Conservation (phyloP, 2,329 filamentous ascomycete species). For the Tolypocladium amazonense region DNA sequence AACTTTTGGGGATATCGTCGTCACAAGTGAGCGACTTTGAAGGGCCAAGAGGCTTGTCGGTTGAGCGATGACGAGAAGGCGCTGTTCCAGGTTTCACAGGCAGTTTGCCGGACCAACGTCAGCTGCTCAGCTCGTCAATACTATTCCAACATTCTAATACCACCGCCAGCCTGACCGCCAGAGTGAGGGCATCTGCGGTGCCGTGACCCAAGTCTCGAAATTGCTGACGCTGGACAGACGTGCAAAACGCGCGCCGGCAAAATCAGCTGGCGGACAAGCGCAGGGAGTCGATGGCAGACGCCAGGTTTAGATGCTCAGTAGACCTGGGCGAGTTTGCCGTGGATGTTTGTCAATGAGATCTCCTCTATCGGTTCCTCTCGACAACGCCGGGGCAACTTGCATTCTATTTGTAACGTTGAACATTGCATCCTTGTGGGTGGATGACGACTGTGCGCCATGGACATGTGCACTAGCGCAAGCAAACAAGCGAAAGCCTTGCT, state of each 20-base stretch:
- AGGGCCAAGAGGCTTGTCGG: not conserved
- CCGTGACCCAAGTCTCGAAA: not conserved
- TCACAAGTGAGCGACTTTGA: not conserved
- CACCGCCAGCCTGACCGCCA: not conserved
- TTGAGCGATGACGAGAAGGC: too few relatives aligned
- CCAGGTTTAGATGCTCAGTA: not conserved
- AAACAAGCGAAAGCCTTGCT: not conserved
- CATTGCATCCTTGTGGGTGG: too few relatives aligned
- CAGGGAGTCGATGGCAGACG: too few relatives aligned
- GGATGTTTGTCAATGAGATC: too few relatives aligned
- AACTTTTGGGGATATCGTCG: not conserved
- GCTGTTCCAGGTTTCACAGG: not conserved
- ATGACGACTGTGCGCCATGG: not conserved
- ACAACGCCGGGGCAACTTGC: not conserved
- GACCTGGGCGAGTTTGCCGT: not conserved
- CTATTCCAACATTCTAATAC: not conserved
- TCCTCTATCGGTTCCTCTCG: too few relatives aligned
- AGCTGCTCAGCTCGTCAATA: not conserved
- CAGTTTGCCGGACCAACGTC: not conserved
- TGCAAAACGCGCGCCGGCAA: not conserved
- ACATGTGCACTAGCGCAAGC: not conserved
- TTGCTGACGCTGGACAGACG: too few relatives aligned
- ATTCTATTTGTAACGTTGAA: not conserved
- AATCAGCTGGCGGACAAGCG: too few relatives aligned
- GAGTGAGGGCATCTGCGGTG: not conserved